These are phyloP conservation scores for Floccularia luteovirens DNA, from an alignment of 768 basidiomycete genomes.

Conservation along the genomic window DNA sequence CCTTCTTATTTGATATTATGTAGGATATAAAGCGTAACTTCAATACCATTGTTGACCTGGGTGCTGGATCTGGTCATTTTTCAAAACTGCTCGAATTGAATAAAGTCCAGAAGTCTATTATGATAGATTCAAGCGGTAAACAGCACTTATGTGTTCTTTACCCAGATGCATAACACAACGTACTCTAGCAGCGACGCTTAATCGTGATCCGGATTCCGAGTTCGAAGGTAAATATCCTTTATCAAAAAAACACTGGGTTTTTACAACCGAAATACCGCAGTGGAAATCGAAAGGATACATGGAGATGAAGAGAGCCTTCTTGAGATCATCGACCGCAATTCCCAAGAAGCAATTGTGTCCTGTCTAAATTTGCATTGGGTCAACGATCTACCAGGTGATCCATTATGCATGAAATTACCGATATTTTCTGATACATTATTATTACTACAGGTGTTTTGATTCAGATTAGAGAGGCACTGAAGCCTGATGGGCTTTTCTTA, in stretches of 20 bases:
- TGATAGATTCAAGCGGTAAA: slow-evolving; percentile 86
- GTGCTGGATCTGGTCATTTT: slow-evolving; percentile 89
- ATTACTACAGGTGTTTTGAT: slow-evolving; percentile 58
- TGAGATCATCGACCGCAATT: slow-evolving; percentile 52
- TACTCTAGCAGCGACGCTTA: slow-evolving; percentile 51
- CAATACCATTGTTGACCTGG: slow-evolving; percentile 74
- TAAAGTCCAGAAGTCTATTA: slow-evolving; percentile 63
- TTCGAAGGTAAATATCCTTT: slow-evolving; percentile 53
- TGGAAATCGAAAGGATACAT: slow-evolving; percentile 68
- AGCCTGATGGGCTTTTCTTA: slow-evolving; percentile 91
- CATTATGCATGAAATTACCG: not conserved
- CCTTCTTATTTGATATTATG: not conserved
- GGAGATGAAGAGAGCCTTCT: slow-evolving; percentile 83
- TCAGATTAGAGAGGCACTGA: slow-evolving; percentile 78
- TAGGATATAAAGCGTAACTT: slow-evolving; percentile 93
- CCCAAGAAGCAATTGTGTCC: slow-evolving; percentile 89
- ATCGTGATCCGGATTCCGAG: slow-evolving; percentile 70
- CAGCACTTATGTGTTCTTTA: not conserved
- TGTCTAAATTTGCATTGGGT: slow-evolving; percentile 95
- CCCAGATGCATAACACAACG: not conserved
- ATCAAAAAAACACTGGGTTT: not conserved
- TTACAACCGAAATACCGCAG: slow-evolving; percentile 29
- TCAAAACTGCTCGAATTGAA: slow-evolving; percentile 69
- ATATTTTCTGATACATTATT: not conserved
- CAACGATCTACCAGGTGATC: slow-evolving; percentile 88